Percentiles rank a stretch among this genome's conserved stretches.
These are phyloP conservation scores for Phytophthora sansomeana DNA, from an alignment of 352 stramenopile genomes.

Conservation along the genomic window DNA sequence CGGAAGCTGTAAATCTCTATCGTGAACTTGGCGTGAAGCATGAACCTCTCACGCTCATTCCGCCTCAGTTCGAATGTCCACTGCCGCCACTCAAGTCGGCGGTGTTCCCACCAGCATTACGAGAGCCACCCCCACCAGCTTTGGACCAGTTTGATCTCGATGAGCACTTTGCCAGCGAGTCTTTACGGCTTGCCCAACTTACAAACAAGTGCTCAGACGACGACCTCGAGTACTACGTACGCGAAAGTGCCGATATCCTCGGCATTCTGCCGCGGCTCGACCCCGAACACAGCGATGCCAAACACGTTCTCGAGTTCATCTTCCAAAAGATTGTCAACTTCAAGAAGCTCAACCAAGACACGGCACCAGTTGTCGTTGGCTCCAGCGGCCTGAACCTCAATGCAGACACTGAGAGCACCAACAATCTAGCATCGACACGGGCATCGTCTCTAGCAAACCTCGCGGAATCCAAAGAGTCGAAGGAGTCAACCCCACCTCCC, in stretches of 20 bases:
- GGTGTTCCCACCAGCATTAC: constrained; percentile 94
- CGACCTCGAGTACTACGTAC: constrained; percentile 95
- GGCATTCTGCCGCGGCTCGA: constrained; percentile 86
- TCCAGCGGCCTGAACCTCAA: constrained; percentile 16
- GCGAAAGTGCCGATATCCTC: constrained; percentile 93
- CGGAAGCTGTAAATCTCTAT: constrained; percentile 94
- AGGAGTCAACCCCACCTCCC: constrained; percentile 29
- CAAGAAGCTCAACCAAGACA: constrained; percentile 92
- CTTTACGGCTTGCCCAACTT: constrained; percentile 93
- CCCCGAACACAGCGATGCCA: constrained; percentile 79
- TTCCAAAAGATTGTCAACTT: constrained; percentile 94
- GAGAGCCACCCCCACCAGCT: constrained; percentile 89
- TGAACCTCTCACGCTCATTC: constrained; percentile 95
- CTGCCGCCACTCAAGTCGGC: constrained; percentile 93
- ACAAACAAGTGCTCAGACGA: constrained; percentile 96
- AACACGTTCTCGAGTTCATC: constrained; percentile 93
- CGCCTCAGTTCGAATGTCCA: constrained; percentile 95
- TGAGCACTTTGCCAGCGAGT: constrained; percentile 95
- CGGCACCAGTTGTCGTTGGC: constrained; percentile 31
- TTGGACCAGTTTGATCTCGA: constrained; percentile 98
- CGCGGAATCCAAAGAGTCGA: constrained; percentile 29
- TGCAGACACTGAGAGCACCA: constrained; percentile 11
- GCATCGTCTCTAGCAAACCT: constrained; percentile 22
- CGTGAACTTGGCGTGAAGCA: constrained; percentile 94
- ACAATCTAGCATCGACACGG: constrained; percentile 14